Evolutionary conservation across 2,329 filamentous ascomycete genomes (phyloP), one percentile per base, ranked within the genome.

Genomic region (Botryotinia narcissicola): DNA sequence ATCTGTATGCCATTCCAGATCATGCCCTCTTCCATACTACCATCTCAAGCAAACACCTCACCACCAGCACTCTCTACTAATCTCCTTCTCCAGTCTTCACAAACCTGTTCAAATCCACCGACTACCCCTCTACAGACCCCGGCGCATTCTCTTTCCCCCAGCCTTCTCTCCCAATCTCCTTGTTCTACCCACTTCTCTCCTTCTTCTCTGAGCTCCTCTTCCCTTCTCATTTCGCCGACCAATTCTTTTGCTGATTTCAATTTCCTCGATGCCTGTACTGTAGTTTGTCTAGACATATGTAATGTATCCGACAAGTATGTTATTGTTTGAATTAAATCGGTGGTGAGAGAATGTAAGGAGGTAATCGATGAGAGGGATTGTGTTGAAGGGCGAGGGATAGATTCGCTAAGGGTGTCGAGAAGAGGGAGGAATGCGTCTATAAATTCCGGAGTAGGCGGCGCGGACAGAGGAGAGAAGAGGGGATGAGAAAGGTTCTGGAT

Each of bases 251-350:
- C 94, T 51, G 90, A 93, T 77, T 92, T 91, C 70, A 99, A 84
- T 62, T 94, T 89, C 72, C 96, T 87, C 3, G 92, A 91, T 2
- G 95, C 96, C 16, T 92, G 92, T 4, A 90, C 92, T 0, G 93
- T 96, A 1, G 93, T 92, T 82, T 98, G 95, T 20, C 94, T 91
- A 46, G 92, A 94, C 91, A 98, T 97, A 82, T 98, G 95, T 48
- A 99, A 86, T 5, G 93, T 95, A 81, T 99, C 96, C 10, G 93
- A 94, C 7, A 99, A 86, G 77, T 94, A 92, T 78, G 93, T 94
- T 64, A 99, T 88, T 10, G 93, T 93, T 79, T 93, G 89, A 14
- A 95, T 89, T 42, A 95, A 84, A 75, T 94, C 92, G 40, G 88
- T 85, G 0, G 92, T 95, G 76, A 93, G 86, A 10, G 88, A 86